phyloP scores from a whole-genome alignment of 1,284 basidiomycete species.

The Ustilago vetiveriae region DNA sequence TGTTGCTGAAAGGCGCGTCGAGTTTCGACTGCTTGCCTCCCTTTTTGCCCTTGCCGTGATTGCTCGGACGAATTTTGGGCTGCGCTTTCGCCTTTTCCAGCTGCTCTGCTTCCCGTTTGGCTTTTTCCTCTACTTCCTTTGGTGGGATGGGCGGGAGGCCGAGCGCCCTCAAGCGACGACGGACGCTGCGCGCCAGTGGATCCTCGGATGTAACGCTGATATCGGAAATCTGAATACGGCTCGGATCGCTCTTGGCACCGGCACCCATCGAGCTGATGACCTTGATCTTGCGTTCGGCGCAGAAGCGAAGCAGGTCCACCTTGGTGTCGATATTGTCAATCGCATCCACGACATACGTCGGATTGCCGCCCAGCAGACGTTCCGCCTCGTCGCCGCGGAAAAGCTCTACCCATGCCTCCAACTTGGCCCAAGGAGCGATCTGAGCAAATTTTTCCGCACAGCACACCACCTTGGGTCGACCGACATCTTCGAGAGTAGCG shows the following conservation, averaged over 20 bases:
- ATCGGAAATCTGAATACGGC: conserved; percentile 91
- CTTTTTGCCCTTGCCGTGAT: conserved; percentile 16
- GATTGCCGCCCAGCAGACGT: conserved; percentile 48
- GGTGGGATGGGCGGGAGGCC: conserved; percentile 57
- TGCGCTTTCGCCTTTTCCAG: conserved; percentile 34
- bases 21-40: conserved; percentile 11
- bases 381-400: conserved; percentile 43
- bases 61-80: conserved; percentile 2
- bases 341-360: conserved; percentile 64
- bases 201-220: conserved; percentile 93
- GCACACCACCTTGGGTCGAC: conserved; percentile 88
- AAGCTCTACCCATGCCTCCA: conserved; percentile 70
- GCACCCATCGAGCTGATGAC: conserved; percentile 95
- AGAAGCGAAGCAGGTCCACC: conserved; percentile 65
- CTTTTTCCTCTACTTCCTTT: conserved; percentile 40
- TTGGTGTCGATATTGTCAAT: conserved; percentile 98
- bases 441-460: conserved; percentile 78
- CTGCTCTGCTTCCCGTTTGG: conserved; percentile 24
- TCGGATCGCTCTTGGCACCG: conserved; percentile 94
- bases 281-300: conserved; percentile 57
- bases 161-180: conserved; percentile 76
- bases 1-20: conserved; percentile 1
- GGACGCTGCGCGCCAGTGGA: conserved; percentile 89
- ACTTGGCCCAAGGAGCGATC: conserved; percentile 75
- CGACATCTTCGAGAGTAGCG: conserved; percentile 89